A percentile compares a stretch with the other conserved stretches of the same genome.
These are phyloP conservation scores for Coemansia sp. DNA, from an alignment of 192 early-diverging fungal species.

Conservation along the genomic window DNA sequence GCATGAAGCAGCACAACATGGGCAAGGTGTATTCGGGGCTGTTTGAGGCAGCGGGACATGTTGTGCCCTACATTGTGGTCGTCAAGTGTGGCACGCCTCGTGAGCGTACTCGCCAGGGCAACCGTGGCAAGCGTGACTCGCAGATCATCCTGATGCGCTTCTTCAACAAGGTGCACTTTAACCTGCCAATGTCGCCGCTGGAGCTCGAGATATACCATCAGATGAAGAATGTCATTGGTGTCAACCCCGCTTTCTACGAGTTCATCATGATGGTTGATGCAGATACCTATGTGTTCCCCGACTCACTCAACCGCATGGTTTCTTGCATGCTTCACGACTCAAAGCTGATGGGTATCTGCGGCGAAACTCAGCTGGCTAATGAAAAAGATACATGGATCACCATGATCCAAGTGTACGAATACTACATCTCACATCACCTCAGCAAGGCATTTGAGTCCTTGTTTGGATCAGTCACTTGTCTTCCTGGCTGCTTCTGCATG, in stretches of 20 bases:
- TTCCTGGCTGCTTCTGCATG: conserved; percentile 99
- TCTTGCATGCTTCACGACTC: conserved; percentile 92
- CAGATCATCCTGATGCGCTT: conserved; percentile 98
- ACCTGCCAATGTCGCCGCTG: conserved; percentile 87
- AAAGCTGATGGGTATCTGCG: conserved; percentile 93
- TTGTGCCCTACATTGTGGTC: conserved; percentile 92
- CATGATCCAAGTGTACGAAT: conserved; percentile 99
- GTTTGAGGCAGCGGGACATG: conserved; percentile 85
- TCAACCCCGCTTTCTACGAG: conserved; percentile 97
- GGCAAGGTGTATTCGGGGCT: conserved; percentile 96
- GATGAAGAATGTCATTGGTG: conserved; percentile 99
- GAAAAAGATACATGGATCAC: conserved; percentile 95
- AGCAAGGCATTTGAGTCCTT: conserved; percentile 98
- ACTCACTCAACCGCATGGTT: conserved; percentile 95
- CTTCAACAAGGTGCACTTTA: conserved; percentile 94
- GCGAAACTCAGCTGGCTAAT: conserved; percentile 94
- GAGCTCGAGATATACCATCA: conserved; percentile 99
- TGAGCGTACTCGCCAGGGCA: conserved; percentile 88
- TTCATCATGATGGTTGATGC: conserved; percentile 98
- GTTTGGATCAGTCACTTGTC: conserved; percentile 96
- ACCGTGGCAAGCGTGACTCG: conserved; percentile 98
- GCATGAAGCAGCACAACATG: conserved; percentile 87
- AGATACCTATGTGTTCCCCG: conserved; percentile 90
- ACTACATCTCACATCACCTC: conserved; percentile 97
- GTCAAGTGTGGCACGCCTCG: conserved; percentile 86